Evolutionary conservation across 768 basidiomycete genomes (phyloP).

Genomic region (Ramaria rubella): DNA sequence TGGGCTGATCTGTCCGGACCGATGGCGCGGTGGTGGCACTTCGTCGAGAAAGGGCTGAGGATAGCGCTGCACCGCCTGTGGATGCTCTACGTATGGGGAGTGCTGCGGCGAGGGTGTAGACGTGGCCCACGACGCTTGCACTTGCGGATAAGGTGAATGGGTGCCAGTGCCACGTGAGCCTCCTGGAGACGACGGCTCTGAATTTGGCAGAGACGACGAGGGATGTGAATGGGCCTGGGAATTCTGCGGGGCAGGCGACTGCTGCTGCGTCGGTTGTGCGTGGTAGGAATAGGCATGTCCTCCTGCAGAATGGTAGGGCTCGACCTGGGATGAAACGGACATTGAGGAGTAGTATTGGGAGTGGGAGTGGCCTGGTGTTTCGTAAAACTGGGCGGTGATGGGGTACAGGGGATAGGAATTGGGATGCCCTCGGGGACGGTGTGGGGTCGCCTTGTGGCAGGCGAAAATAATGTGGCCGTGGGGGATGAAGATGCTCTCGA

Average conservation of each 20-base stretch:
- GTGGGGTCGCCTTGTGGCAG: constrained; percentile 56
- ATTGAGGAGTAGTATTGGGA: neutral
- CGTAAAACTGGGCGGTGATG: neutral
- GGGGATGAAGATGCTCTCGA: constrained; percentile 86
- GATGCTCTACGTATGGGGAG: neutral
- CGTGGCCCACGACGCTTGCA: constrained; percentile 39
- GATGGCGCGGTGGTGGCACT: constrained; percentile 50
- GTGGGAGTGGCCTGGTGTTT: neutral
- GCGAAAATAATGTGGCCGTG: constrained; percentile 80
- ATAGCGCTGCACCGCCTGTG: neutral
- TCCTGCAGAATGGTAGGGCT: constrained; percentile 8
- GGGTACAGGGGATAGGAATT: constrained; percentile 3
- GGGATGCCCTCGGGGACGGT: constrained; percentile 18
- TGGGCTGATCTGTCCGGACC: constrained; percentile 41
- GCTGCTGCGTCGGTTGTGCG: constrained; percentile 19
- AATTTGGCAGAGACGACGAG: constrained; percentile 17
- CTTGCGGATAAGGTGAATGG: constrained; percentile 24
- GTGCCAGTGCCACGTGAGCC: constrained; percentile 9
- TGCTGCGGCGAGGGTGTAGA: constrained; percentile 27
- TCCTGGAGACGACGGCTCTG: constrained; percentile 4
- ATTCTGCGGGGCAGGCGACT: constrained; percentile 8
- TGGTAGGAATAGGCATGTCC: constrained; percentile 19
- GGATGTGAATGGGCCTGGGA: neutral
- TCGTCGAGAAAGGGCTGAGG: constrained; percentile 21
- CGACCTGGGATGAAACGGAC: neutral